Base-by-base conservation (phyloP, 148 eudicot species). In the Beta vulgaris region DNA sequence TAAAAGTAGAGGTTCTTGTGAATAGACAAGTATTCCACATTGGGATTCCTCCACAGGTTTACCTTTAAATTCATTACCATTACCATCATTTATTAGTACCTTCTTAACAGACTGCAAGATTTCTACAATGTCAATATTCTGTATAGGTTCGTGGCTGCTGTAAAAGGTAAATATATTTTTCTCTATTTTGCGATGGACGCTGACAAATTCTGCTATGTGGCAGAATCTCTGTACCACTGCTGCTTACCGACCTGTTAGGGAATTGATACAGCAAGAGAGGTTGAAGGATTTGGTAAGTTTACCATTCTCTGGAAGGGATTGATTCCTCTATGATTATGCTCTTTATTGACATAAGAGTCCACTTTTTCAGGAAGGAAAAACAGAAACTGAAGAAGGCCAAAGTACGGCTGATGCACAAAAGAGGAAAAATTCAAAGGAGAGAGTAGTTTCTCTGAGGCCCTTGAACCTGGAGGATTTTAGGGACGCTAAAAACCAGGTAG, bases 221-320 rank as follows among this genome's bases (percentile, higher is more conserved):
- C 88, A 93, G 98, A 93, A 91, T 79, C 85, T 93, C 60, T 93
- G 97, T 82, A 88, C 91, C 40, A 91, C 98, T n/a, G 97, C 98
- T 79, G 98, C 98, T 76, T 91, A 93, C 78, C 86, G 95, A 53
- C 97, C 98, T 53, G 97, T 93, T 37, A 85, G 98, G 78, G 98
- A 93, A 81, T 77, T 91, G 75, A 93, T 93, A 73, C 88, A 82
- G 75, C 94, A 91, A 79, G 98, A 93, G 77, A 88, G 91, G 78
- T 76, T 78, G 68, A 91, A 89, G 77, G 98, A 93, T 82, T 82
- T 86, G 69, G 98, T 91, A 79, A 81, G 84, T 23, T 23, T 54
- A 32, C 13, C 13, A 1, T 55, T 53, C 23, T 23, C 1, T 25
- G 19, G 12, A 39, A 19, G 26, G 21, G n/a, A 26, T 2, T 21